phyloP scores from a whole-genome alignment of 2,329 filamentous ascomycete genomes.

The Helminthosporium solani region DNA sequence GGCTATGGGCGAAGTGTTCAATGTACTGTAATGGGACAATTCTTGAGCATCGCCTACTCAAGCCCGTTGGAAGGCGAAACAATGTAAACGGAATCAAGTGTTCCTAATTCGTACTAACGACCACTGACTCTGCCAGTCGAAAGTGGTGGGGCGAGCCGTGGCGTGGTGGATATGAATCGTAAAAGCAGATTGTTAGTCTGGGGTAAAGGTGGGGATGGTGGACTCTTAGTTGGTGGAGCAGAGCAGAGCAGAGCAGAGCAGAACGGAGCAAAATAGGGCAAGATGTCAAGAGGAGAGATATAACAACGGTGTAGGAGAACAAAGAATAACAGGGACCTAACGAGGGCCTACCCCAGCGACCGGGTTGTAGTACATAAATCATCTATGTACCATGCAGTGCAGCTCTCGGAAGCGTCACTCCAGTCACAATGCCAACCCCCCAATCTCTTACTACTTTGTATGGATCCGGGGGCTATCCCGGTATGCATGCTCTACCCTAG shows the following conservation, averaged over 20 bases:
- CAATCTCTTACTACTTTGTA: neutral
- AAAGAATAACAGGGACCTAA: neutral
- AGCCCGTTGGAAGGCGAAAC: neutral
- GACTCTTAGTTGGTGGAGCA: neutral
- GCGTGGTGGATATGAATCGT: no score
- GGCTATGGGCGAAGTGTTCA: neutral
- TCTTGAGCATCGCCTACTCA: neutral
- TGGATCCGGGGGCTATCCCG: neutral
- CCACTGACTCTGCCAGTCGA: no score
- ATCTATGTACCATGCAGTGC: no score
- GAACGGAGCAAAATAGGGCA: neutral
- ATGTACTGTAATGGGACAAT: neutral
- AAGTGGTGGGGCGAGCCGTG: neutral
- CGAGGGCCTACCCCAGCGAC: constrained; percentile 3
- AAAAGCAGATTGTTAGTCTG: no score
- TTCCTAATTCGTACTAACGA: no score
- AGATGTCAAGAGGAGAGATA: neutral
- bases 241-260: no score
- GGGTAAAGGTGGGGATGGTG: neutral
- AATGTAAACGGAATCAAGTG: no score
- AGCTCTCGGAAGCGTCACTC: no score
- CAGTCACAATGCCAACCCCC: no score
- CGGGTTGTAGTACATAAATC: constrained; percentile 22
- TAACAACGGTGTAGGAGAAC: neutral
- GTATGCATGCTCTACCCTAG: neutral